Base-by-base conservation (phyloP, 1,284 basidiomycete genomes). In the Marasmius oreades region DNA sequence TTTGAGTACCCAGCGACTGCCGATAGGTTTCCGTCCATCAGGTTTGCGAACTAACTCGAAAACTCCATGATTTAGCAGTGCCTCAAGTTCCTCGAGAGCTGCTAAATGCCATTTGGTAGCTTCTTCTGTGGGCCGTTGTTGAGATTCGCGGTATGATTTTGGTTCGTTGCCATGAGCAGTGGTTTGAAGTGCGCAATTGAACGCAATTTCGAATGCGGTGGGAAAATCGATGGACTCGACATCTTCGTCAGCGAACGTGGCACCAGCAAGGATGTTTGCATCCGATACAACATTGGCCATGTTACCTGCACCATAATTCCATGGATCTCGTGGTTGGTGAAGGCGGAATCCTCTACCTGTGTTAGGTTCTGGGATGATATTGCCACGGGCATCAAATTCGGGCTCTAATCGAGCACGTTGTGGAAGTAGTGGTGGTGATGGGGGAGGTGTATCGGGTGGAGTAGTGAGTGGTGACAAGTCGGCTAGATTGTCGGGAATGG, bases 1-100 rank as follows among this genome's bases (percentile, higher is more conserved):
- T 8, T 58, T 61, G 57, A 72, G 75, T 0, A 77, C 73, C 73
- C 73, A 77, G 7, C 47, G 47, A 1, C 24, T 28, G 1, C 48
- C 48, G 11, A 55, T 57, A 0, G 59, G 46, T 33, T 58, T 60
- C 0, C 20, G 14, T 2, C 42, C 59, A 1, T 8, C 2, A 2
- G 62, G 62, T 3, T n/a, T 37, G 10, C 53, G 28, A 1, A 59
- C 56, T 1, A 62, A 26, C 16, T 53, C 31, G 45, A 59, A 65
- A 4, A 59, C 61, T 0, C 55, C 56, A 43, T 55, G 46, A 0
- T 53, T 33, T 18, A 56, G 31, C 1, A 58, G 60, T 8, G 52
- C 44, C 12, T 37, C 18, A 0, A 65, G 26, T 45, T 65, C 63
- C 8, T 63, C 52, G 1, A 5, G 10, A 2, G 57, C 58, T 16